Conservation (phyloP, 2,329 filamentous ascomycete species). For the Cladobotryum protrusum region DNA sequence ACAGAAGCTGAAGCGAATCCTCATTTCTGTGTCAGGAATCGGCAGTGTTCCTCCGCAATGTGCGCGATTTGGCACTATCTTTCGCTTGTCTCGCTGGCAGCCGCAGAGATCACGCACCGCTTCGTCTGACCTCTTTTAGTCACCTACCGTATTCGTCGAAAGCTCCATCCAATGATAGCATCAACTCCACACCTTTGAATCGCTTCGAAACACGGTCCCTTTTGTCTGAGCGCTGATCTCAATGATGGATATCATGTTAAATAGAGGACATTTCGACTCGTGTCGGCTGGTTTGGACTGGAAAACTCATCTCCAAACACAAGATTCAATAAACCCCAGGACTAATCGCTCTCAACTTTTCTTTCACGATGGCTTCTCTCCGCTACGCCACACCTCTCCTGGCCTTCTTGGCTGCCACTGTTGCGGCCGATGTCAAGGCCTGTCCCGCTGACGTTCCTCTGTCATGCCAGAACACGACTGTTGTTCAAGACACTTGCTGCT, state of each 20-base stretch:
- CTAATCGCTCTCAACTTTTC: background rate
- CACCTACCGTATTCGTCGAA: conserved; percentile 11
- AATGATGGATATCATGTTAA: background rate
- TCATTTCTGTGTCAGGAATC: too few species aligned
- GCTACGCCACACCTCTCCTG: conserved; percentile 12
- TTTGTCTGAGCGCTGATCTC: conserved; percentile 6
- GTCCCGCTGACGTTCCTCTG: conserved; percentile 35
- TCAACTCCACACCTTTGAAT: background rate
- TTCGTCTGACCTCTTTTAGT: background rate
- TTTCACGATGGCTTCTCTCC: conserved; percentile 11
- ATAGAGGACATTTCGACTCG: background rate
- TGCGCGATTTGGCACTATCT: too few species aligned
- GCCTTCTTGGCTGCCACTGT: conserved; percentile 14
- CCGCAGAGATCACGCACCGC: background rate
- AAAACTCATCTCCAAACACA: background rate
- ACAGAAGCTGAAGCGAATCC: background rate
- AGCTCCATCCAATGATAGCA: conserved; percentile 4
- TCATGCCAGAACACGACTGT: conserved; percentile 59
- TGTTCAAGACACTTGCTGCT: conserved; percentile 62
- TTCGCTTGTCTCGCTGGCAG: too few species aligned
- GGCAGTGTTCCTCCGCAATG: too few species aligned
- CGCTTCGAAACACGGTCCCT: background rate
- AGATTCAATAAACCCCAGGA: background rate
- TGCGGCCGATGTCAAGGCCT: conserved; percentile 15
- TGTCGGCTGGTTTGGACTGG: background rate